Conservation (phyloP, 73 alveolate genomes). For the Paramecium sexaurelia region DNA sequence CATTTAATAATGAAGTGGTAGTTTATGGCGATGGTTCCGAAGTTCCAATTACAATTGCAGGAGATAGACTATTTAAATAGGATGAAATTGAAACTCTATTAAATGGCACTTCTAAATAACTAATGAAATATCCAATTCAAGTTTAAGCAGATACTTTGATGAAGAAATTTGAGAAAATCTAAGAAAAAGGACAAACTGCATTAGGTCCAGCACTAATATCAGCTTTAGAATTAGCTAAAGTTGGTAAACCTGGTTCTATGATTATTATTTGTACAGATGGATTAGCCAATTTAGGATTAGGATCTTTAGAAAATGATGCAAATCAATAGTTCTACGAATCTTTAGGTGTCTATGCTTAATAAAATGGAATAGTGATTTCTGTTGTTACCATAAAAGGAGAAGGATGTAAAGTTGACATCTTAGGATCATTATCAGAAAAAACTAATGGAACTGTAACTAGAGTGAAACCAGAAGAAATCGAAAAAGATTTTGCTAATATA, state of each 20-base stretch:
- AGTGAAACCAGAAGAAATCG: conserved; percentile 86
- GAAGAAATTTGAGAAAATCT: conserved; percentile 71
- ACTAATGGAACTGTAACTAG: conserved; percentile 92
- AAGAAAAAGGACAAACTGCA: conserved; percentile 95
- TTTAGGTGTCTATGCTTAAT: conserved; percentile 82
- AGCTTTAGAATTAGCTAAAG: conserved; percentile 78
- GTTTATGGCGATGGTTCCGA: conserved; percentile 92
- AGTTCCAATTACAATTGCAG: conserved; percentile 78
- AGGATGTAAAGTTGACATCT: conserved; percentile 85
- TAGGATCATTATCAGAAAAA: conserved; percentile 81
- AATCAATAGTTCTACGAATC: conserved; percentile 80
- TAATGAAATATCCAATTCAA: conserved; percentile 74
- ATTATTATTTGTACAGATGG: conserved; percentile 97
- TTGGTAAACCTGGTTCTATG: conserved; percentile 85
- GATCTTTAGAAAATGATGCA: conserved; percentile 77
- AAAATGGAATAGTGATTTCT: conserved; percentile 81
- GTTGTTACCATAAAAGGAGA: conserved; percentile 91
- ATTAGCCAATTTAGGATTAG: conserved; percentile 95
- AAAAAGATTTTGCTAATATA: conserved; percentile 87
- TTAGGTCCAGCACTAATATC: conserved; percentile 92
- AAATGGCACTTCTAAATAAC: conserved; percentile 65
- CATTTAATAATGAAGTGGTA: conserved; percentile 89
- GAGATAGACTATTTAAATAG: conserved; percentile 83
- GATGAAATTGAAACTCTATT: conserved; percentile 73
- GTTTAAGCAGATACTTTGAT: conserved; percentile 69